A percentile compares a stretch with the other conserved stretches of the same genome.
phyloP scores from a whole-genome alignment of 176 grass and related monocot species.

The Thalia dealbata region DNA sequence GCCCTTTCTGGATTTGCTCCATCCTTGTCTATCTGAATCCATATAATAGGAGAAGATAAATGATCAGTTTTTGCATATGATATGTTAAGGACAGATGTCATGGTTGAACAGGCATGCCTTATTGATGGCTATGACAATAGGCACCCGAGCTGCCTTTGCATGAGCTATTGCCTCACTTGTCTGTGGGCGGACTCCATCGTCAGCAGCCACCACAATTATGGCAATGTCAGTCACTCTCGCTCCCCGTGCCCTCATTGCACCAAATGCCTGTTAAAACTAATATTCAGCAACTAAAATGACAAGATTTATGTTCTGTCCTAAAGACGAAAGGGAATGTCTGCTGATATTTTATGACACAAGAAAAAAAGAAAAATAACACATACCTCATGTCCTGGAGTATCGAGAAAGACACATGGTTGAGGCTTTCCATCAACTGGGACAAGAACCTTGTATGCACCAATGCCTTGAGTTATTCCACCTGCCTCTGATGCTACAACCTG shows the following conservation, averaged over 20 bases:
- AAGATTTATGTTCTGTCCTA: background rate
- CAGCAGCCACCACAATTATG: constrained; percentile 88
- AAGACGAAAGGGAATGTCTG: background rate
- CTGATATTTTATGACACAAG: background rate
- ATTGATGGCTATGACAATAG: constrained; percentile 91
- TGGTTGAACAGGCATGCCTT: constrained; percentile 38
- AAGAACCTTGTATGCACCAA: constrained; percentile 94
- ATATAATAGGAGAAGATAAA: constrained; percentile 19
- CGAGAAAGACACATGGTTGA: constrained; percentile 87
- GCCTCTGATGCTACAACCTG: constrained; percentile 93
- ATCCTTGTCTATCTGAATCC: constrained; percentile 74
- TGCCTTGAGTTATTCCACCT: constrained; percentile 97
- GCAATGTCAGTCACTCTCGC: constrained; percentile 84
- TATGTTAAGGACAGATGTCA: constrained; percentile 9
- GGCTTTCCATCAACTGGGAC: constrained; percentile 70
- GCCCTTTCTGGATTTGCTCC: constrained; percentile 74
- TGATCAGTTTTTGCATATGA: background rate
- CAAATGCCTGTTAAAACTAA: constrained; percentile 59
- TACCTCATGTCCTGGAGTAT: constrained; percentile 96
- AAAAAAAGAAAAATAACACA: background rate
- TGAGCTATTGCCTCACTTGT: constrained; percentile 93
- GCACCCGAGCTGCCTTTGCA: constrained; percentile 87
- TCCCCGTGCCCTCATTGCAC: constrained; percentile 96
- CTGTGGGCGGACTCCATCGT: constrained; percentile 90
- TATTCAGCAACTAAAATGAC: background rate